phyloP scores from a whole-genome alignment of 2,329 filamentous ascomycete species.

The Colletotrichum lupini region DNA sequence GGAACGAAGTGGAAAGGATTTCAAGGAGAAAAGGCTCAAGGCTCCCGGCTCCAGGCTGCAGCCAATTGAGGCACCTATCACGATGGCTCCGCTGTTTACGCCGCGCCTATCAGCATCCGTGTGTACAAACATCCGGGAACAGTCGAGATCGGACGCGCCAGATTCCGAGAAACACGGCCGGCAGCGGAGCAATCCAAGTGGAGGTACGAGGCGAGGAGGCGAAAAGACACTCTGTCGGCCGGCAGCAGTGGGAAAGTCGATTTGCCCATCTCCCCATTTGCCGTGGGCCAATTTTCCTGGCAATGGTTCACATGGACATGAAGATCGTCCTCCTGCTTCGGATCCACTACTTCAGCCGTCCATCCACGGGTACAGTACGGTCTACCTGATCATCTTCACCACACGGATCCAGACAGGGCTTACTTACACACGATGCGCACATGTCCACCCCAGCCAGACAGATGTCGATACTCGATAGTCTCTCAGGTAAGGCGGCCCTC shows the following conservation, averaged over 20 bases:
- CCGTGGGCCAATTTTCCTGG: constrained; percentile 12
- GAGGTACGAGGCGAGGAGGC: constrained; percentile 17
- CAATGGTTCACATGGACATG: constrained; percentile 16
- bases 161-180: constrained; percentile 17
- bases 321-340: constrained; percentile 17
- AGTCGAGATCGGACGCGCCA: constrained; percentile 17
- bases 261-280: constrained; percentile 14
- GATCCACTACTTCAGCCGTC: constrained; percentile 20
- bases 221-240: background rate
- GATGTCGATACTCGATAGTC: constrained; percentile 10
- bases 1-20: background rate
- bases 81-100: constrained; percentile 15
- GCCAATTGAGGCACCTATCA: constrained; percentile 17
- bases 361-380: background rate
- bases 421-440: background rate
- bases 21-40: background rate
- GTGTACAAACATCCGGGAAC: background rate
- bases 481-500: constrained; percentile 20
- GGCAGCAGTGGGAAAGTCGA: constrained; percentile 23
- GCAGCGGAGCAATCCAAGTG: constrained; percentile 27
- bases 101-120: constrained; percentile 5
- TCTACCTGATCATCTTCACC: background rate
- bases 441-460: background rate
- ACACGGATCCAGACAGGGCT: constrained; percentile 14
- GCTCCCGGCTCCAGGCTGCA: constrained; percentile 13